Evolutionary conservation across 768 basidiomycete genomes (phyloP).

Genomic region (Rhodotorula graminis): DNA sequence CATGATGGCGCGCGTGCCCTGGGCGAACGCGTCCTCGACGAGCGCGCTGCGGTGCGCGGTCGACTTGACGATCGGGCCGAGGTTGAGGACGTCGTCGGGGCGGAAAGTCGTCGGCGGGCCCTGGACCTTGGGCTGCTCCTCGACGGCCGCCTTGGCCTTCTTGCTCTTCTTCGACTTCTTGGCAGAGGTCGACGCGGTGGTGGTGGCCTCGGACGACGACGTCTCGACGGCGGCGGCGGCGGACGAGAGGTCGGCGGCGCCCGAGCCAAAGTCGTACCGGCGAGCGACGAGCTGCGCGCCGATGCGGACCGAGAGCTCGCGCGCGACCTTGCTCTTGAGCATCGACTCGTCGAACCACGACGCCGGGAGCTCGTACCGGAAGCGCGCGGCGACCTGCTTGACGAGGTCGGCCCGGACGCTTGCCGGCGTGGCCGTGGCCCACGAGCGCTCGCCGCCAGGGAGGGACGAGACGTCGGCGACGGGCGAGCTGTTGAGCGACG

Average conservation of each 20-base stretch:
- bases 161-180: conserved; percentile 22
- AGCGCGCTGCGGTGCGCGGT: conserved; percentile 47
- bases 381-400: conserved; percentile 46
- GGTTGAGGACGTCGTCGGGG: conserved; percentile 49
- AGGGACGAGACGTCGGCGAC: conserved; percentile 45
- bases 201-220: background rate
- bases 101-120: conserved; percentile 45
- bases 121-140: conserved; percentile 3
- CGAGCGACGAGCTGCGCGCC: conserved; percentile 50
- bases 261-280: conserved; percentile 46
- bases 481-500: conserved; percentile 44
- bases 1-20: conserved; percentile 47
- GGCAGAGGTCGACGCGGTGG: background rate
- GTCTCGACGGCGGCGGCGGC: conserved; percentile 14
- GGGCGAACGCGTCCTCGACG: conserved; percentile 50
- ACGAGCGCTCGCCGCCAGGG: conserved; percentile 42
- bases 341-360: conserved; percentile 43
- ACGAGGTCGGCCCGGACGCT: conserved; percentile 45
- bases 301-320: conserved; percentile 49
- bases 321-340: conserved; percentile 47
- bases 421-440: conserved; percentile 48
- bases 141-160: conserved; percentile 38
- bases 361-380: conserved; percentile 47
- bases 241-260: background rate
- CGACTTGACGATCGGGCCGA: conserved; percentile 49